Percentiles rank a stretch among this genome's conserved stretches.
phyloP scores from a whole-genome alignment of 2,329 filamentous ascomycete species.

The Venturia asperata region DNA sequence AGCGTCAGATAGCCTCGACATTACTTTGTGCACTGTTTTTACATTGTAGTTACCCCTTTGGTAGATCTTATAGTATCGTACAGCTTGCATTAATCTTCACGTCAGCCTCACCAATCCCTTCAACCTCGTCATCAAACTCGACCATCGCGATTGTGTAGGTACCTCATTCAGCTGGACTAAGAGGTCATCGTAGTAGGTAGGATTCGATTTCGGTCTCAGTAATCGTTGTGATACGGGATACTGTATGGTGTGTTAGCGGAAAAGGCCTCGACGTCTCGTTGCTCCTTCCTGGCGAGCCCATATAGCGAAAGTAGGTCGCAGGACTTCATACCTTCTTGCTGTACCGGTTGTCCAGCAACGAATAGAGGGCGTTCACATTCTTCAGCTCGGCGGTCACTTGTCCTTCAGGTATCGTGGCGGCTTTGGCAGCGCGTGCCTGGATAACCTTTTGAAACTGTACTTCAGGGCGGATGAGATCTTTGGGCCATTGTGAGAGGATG shows the following conservation, averaged over 20 bases:
- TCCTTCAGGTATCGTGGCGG: background rate
- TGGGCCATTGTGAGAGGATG: slow-evolving; percentile 44
- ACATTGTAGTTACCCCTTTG: background rate
- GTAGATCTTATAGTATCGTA: background rate
- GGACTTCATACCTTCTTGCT: slow-evolving; percentile 32
- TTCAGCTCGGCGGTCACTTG: slow-evolving; percentile 31
- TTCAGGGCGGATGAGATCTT: slow-evolving; percentile 43
- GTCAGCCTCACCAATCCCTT: slow-evolving; percentile 29
- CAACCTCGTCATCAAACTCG: slow-evolving; percentile 40
- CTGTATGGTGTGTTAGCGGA: slow-evolving; percentile 23
- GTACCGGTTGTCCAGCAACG: slow-evolving; percentile 54
- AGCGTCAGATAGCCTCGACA: no score
- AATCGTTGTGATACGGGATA: slow-evolving; percentile 43
- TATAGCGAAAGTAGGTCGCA: no score
- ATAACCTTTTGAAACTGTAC: slow-evolving; percentile 40
- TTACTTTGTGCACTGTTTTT: background rate
- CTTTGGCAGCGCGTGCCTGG: slow-evolving; percentile 32
- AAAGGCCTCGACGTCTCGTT: background rate
- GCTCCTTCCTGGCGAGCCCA: no score
- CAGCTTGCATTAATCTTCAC: background rate
- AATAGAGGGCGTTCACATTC: slow-evolving; percentile 52
- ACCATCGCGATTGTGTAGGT: slow-evolving; percentile 42
- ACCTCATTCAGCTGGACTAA: slow-evolving; percentile 47
- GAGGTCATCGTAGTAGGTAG: slow-evolving; percentile 47
- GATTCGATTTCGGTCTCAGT: slow-evolving; percentile 45